Evolutionary conservation across 768 basidiomycete species (phyloP), one percentile per base, ranked within the genome.

Genomic region (Pleurotus djamor): DNA sequence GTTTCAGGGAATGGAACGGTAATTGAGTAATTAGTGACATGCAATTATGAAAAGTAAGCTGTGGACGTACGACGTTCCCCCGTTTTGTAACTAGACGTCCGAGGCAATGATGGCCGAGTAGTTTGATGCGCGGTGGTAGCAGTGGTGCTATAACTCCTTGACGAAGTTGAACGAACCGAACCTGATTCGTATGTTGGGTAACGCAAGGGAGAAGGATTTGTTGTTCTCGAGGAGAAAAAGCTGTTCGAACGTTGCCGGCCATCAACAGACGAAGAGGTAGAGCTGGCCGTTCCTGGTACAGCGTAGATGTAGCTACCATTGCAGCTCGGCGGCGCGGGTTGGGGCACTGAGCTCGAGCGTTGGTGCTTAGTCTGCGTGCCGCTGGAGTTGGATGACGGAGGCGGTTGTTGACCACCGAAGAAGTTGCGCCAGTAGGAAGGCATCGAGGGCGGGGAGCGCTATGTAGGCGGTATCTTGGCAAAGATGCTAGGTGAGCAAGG

Each of bases 351-450:
- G 35, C 68, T 69, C 16, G 82, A 78, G 34, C 79, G 79, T 50
- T 66, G 68, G 62, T 81, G 78, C 68, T 76, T 83, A 58, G 76
- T 66, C 48, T 69, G 63, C 32, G 60, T 65, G 57, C 63, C 65
- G 41, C 58, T 55, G 60, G 49, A 68, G 63, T 61, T 65, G 61
- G 51, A 65, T 28, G 21, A 28, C 3, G 21, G 21, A 63, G 63
- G 67, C 44, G 50, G 35, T n/a, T 37, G 62, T 21, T 59, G 52
- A 44, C 63, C 68, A 50, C 52, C 52, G 43, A 64, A 61, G 59
- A 66, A 59, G 59, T 44, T 79, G 61, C 82, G 82, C 59, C 84
- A 66, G 71, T 81, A 80, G 36, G 82, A 77, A 52, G 80, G 74
- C 82, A 83, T 83, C 59, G 57, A 63, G 49, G n/a, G 37, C 14